Percentiles rank a stretch among this genome's conserved stretches.
phyloP scores from a whole-genome alignment of 1,139 yeast species.

The Pichia sp. region DNA sequence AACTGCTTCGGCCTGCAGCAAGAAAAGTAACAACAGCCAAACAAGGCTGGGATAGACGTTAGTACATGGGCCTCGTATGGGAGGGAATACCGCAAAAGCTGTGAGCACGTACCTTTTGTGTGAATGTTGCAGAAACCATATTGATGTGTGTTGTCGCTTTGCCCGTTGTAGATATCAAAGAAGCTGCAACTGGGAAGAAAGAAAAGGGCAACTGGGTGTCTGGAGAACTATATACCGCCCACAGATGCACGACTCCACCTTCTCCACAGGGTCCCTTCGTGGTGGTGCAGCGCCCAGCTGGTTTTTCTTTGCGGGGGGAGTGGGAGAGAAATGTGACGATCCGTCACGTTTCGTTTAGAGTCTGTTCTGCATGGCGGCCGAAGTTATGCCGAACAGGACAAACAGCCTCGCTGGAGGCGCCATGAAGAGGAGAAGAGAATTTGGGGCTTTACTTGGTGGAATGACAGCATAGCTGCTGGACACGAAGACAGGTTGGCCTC shows the following conservation, averaged over 20 bases:
- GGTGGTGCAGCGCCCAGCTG: not conserved
- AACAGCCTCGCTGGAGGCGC: too few relatives aligned
- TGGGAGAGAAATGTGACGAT: not conserved
- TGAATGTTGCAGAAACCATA: constrained; percentile 54
- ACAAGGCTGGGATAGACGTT: not conserved
- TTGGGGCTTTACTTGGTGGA: too few relatives aligned
- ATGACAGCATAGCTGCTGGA: too few relatives aligned
- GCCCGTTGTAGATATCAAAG: not conserved
- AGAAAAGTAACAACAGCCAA: too few relatives aligned
- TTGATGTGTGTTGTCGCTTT: constrained; percentile 8
- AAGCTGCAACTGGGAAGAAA: not conserved
- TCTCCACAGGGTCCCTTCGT: not conserved
- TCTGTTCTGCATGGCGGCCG: not conserved
- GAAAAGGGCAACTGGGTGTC: too few relatives aligned
- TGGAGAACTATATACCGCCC: not conserved
- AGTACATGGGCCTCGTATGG: not conserved
- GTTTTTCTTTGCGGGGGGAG: not conserved
- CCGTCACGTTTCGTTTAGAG: not conserved
- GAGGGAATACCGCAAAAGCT: not conserved
- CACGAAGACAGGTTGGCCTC: too few relatives aligned
- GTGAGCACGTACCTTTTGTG: constrained; percentile 44
- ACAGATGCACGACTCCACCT: not conserved
- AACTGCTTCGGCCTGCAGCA: constrained; percentile 67
- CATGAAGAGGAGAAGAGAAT: not conserved
- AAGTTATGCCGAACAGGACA: not conserved